phyloP scores from a whole-genome alignment of 148 eudicot genomes.

The Limonium bicolor region DNA sequence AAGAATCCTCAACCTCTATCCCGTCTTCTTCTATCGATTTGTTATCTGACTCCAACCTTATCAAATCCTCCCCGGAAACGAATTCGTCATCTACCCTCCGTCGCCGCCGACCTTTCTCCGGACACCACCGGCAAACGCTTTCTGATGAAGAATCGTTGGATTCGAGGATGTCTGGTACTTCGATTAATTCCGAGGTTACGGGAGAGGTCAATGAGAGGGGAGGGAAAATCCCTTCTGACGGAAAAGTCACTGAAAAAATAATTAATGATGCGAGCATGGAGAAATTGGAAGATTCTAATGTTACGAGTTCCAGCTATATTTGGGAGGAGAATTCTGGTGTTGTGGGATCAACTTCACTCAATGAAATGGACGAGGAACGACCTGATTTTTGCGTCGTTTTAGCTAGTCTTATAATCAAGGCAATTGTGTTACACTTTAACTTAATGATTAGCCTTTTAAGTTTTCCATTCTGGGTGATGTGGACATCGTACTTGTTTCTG shows the following conservation, averaged over 20 bases:
- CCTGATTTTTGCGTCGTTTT: constrained; percentile 16
- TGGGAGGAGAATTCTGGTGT: not conserved
- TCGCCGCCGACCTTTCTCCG: constrained; percentile 19
- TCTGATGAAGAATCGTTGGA: not conserved
- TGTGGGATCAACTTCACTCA: constrained; percentile 8
- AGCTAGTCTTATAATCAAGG: constrained; percentile 40
- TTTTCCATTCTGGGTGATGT: constrained; percentile 38
- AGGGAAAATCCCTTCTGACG: constrained; percentile 6
- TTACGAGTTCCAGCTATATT: constrained; percentile 2
- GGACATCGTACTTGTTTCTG: constrained; percentile 22
- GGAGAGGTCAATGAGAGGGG: not conserved
- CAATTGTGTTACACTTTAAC: constrained; percentile 43
- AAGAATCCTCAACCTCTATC: too few relatives aligned
- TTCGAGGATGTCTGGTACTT: not conserved
- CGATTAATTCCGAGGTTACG: constrained; percentile 1
- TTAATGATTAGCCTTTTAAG: constrained; percentile 28
- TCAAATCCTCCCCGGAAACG: not conserved
- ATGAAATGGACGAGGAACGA: constrained; percentile 13
- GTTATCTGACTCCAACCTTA: constrained; percentile 1
- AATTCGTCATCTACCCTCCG: constrained; percentile 15
- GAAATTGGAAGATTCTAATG: constrained; percentile 11
- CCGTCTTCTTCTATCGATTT: constrained; percentile 8
- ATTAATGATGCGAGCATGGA: constrained; percentile 4
- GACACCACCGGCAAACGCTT: constrained; percentile 3
- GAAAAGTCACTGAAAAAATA: constrained; percentile 1